These are phyloP conservation scores for Linum lewisii DNA, from an alignment of 345 rosid species.

Conservation along the genomic window DNA sequence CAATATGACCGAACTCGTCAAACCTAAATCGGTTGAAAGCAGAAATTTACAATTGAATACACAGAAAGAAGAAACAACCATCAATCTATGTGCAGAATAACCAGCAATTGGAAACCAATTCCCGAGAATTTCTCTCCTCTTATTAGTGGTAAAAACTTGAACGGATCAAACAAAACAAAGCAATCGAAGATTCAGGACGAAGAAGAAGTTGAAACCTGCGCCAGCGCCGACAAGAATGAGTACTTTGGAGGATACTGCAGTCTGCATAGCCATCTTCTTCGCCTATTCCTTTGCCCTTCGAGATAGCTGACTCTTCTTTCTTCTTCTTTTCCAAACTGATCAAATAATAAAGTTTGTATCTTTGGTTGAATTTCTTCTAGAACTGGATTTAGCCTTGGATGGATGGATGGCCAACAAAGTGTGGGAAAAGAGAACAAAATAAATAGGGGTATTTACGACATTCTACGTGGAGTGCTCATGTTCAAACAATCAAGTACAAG, in stretches of 20 bases:
- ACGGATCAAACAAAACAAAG: background rate
- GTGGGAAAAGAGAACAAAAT: too few relatives aligned
- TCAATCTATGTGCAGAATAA: background rate
- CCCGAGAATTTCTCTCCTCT: too few relatives aligned
- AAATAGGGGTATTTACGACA: too few relatives aligned
- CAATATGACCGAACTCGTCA: slow-evolving; percentile 61
- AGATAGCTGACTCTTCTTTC: background rate
- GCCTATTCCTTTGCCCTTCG: background rate
- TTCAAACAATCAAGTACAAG: too few relatives aligned
- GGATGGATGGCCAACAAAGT: too few relatives aligned
- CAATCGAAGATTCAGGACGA: background rate
- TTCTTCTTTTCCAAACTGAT: background rate
- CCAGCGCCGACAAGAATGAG: slow-evolving; percentile 82
- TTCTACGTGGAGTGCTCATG: too few relatives aligned
- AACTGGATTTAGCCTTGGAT: too few relatives aligned
- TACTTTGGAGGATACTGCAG: slow-evolving; percentile 75
- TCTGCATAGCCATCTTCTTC: slow-evolving; percentile 67
- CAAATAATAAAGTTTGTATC: too few relatives aligned
- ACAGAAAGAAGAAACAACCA: background rate
- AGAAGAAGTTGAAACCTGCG: slow-evolving; percentile 41
- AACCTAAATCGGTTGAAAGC: slow-evolving; percentile 34
- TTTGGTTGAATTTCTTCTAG: too few relatives aligned
- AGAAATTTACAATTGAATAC: background rate
- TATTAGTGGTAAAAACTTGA: background rate
- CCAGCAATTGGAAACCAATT: too few relatives aligned